Evolutionary conservation across 2,329 filamentous ascomycete genomes (phyloP), one percentile per base, ranked within the genome.

Genomic region (Monosporascus sp.): DNA sequence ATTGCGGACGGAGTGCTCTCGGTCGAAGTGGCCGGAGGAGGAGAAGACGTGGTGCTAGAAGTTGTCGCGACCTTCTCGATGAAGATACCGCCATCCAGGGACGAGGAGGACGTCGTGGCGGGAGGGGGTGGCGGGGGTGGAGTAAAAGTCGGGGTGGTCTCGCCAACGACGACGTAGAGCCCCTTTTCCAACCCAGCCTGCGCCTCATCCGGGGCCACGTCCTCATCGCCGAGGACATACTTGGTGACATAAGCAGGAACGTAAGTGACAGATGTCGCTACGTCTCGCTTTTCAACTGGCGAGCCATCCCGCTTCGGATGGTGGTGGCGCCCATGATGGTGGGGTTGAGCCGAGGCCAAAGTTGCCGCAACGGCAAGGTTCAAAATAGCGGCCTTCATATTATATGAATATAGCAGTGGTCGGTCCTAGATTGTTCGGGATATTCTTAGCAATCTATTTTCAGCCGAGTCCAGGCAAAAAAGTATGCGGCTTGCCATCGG

Each of bases 171-270:
- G 47, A 87, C 77, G 74, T 84, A 94, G 47, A 82, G 80, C 50
- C 90, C 88, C 57, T 86, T 80, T 53, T 79, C 73, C 62, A 97
- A 79, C 59, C 90, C 90, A 52, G 81, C 68, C 73, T 87, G 79
- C 51, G 90, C 90, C 55, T 90, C 80, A 0, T 80, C 71, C 55
- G 80, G 72, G 50, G 77, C 75, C 61, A 96, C 79, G 36, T 74
- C 58, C 65, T 84, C 62, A 56, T 86, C 87, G 56, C 87, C 82
- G 51, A 92, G 75, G 67, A 87, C 79, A 73, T 92, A 97, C 53
- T 87, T 80, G 52, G 86, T 82, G 61, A 85, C 80, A 50, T 83
- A 85, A 35, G 85, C 79, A 43, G 79, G 74, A 49, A 85, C 78
- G 51, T 80, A 77, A 51, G 82, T 79, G 54, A 46, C 43, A 15